A percentile compares a stretch with the other conserved stretches of the same genome.
Conservation (phyloP, 179 eudicot genomes). For the Silene vulgaris region DNA sequence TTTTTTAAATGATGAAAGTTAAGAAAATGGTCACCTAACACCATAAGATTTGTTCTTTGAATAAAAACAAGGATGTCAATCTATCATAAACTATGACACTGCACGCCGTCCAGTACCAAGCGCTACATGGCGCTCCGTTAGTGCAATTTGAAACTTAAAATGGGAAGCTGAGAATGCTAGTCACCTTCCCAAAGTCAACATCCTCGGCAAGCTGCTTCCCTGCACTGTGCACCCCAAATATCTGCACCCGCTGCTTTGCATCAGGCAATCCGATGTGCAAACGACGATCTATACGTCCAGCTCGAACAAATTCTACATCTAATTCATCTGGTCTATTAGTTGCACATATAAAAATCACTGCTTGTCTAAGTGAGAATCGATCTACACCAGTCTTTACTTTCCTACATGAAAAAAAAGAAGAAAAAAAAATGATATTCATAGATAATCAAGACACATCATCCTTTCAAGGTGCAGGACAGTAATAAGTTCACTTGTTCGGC, state of each 20-base stretch:
- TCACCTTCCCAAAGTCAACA: slow-evolving; percentile 74
- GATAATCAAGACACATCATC: neutral
- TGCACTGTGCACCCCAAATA: slow-evolving; percentile 77
- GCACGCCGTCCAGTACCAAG: neutral
- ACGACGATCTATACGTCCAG: slow-evolving; percentile 92
- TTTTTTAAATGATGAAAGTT: no score
- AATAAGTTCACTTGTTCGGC: neutral
- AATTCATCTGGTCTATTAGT: slow-evolving; percentile 93
- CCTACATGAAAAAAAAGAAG: slow-evolving; percentile 28
- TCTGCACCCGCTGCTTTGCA: slow-evolving; percentile 82
- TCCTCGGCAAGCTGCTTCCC: slow-evolving; percentile 84
- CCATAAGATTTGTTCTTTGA: no score
- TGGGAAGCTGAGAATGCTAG: neutral
- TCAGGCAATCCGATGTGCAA: slow-evolving; percentile 84
- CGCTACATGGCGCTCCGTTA: neutral
- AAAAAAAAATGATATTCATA: neutral
- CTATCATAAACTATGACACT: neutral
- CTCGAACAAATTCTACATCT: slow-evolving; percentile 68
- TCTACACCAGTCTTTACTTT: slow-evolving; percentile 83
- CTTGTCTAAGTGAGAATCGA: slow-evolving; percentile 76
- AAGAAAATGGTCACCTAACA: no score
- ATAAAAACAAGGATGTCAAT: neutral
- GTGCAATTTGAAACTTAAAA: neutral
- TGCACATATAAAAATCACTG: slow-evolving; percentile 90
- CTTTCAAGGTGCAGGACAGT: neutral